Percentiles rank a stretch among this genome's conserved stretches.
Conservation (phyloP, 495 filamentous ascomycete species). For the Chlorociboria aeruginascens region DNA sequence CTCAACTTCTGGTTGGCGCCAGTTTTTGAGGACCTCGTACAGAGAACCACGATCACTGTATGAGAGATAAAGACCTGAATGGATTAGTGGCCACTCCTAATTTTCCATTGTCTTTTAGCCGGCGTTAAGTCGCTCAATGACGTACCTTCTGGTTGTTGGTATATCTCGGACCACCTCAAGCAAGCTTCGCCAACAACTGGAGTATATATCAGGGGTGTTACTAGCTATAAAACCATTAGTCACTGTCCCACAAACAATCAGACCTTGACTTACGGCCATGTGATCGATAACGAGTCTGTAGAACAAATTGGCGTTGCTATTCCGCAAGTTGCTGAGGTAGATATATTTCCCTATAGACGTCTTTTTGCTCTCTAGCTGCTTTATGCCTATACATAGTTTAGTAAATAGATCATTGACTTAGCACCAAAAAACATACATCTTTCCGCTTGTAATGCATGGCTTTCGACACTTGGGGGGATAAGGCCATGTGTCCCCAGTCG, state of each 20-base stretch:
- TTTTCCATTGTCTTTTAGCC: neutral
- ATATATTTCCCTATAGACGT: slow-evolving; percentile 67
- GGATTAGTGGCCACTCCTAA: neutral
- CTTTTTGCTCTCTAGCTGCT: slow-evolving; percentile 52
- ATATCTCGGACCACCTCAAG: slow-evolving; percentile 71
- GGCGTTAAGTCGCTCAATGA: too few relatives aligned
- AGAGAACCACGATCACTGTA: slow-evolving; percentile 66
- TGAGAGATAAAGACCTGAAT: slow-evolving; percentile 58
- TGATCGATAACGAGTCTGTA: slow-evolving; percentile 63
- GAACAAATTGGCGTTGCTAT: slow-evolving; percentile 68
- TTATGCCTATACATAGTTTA: slow-evolving; percentile 35
- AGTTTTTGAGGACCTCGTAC: slow-evolving; percentile 59
- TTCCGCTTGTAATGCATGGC: slow-evolving; percentile 53
- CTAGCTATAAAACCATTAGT: slow-evolving; percentile 22
- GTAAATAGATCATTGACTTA: neutral
- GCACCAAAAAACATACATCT: slow-evolving; percentile 39
- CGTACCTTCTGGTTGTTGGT: slow-evolving; percentile 62
- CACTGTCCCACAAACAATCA: slow-evolving; percentile 1
- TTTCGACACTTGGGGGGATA: slow-evolving; percentile 58
- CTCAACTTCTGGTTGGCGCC: slow-evolving; percentile 62
- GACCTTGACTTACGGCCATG: slow-evolving; percentile 41
- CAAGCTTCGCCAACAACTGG: slow-evolving; percentile 75
- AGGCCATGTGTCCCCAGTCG: slow-evolving; percentile 20
- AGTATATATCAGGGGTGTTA: slow-evolving; percentile 67
- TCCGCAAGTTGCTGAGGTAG: slow-evolving; percentile 61